phyloP scores from a whole-genome alignment of 129 eudicot species.

The Heracleum sosnowskyi region DNA sequence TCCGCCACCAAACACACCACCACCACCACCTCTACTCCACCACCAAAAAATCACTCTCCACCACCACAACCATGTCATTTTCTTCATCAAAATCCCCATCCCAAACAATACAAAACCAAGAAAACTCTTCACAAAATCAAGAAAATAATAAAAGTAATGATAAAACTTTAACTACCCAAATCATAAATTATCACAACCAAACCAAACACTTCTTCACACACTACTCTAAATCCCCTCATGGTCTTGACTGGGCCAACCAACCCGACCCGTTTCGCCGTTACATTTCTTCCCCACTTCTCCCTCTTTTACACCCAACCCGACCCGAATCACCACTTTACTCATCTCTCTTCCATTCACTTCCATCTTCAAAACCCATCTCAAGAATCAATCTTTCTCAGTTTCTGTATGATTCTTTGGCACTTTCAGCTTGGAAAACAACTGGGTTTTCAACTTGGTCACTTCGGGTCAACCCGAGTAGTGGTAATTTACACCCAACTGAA shows the following conservation, averaged over 20 bases:
- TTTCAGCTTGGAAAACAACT: slow-evolving; percentile 86
- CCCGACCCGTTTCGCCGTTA: slow-evolving; percentile 97
- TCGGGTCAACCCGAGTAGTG: slow-evolving; percentile 93
- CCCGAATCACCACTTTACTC: slow-evolving; percentile 38
- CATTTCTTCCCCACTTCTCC: slow-evolving; percentile 52
- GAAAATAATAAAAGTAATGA: slow-evolving; percentile 6
- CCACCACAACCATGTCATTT: slow-evolving; percentile 28
- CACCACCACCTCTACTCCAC: slow-evolving; percentile 23
- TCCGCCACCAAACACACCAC: slow-evolving; percentile 19
- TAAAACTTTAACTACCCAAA: slow-evolving; percentile 28
- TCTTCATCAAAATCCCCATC: slow-evolving; percentile 27
- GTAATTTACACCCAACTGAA: slow-evolving; percentile 91
- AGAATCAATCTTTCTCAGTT: slow-evolving; percentile 48
- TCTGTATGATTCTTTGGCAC: slow-evolving; percentile 57
- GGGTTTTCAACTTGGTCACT: slow-evolving; percentile 86
- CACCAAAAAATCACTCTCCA: slow-evolving; percentile 1
- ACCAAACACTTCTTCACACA: slow-evolving; percentile 76
- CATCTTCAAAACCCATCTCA: slow-evolving; percentile 59
- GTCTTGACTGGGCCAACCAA: slow-evolving; percentile 92
- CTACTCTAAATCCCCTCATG: slow-evolving; percentile 69
- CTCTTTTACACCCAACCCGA: slow-evolving; percentile 45
- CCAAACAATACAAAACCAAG: slow-evolving; percentile 6
- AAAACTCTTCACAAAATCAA: slow-evolving; percentile 1
- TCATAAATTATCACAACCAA: slow-evolving; percentile 66
- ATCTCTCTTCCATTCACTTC: slow-evolving; percentile 42